Base-by-base conservation (phyloP, 1,284 basidiomycete species). In the Polyporus tsugae region DNA sequence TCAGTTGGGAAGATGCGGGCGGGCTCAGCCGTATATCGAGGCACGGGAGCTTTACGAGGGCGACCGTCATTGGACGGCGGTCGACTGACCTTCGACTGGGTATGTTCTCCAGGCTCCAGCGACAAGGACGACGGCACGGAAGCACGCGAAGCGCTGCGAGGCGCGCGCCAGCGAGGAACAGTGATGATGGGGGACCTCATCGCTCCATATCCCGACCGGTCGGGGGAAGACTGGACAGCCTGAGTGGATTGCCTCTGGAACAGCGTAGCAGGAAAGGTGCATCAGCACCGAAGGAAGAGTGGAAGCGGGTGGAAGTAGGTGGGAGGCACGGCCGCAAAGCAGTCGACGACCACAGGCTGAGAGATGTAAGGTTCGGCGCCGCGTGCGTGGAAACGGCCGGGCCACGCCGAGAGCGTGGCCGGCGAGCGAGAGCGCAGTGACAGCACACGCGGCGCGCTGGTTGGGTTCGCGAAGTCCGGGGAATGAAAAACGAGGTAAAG, bases 401-500 rank as follows among this genome's bases (percentile, higher is more conserved):
- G 38, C 58, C 58, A 22, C 7, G 38, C 38, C 36, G 58, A 60
- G 52, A 59, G 38, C 57, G 57, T 38, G 57, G 38, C 35, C 55
- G 36, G 55, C 55, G 33, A n/a, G 29, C 35, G 38, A 2, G 38
- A 38, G 22, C 22, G 22, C 39, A 29, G 58, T 42, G 58, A 25
- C 22, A 41, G 36, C 5, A 29, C 58, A 59, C 58, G 58, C 38
- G 58, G 58, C 58, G 22, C 22, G 38, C 13, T 41, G 58, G 38
- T 5, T 41, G 58, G 49, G 49, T 63, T 63, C 62, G 63, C 63
- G 63, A 64, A 64, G 57, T 38, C 60, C 49, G 64, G 70, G 22
- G 67, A 65, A 68, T 68, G 65, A 58, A 63, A 65, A 67, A 72
- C 64, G 67, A 60, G 67, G 70, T 53, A 53, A 36, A 6, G 61